Evolutionary conservation across 306 rosid species (phyloP).

Genomic region (Parietaria judaica): DNA sequence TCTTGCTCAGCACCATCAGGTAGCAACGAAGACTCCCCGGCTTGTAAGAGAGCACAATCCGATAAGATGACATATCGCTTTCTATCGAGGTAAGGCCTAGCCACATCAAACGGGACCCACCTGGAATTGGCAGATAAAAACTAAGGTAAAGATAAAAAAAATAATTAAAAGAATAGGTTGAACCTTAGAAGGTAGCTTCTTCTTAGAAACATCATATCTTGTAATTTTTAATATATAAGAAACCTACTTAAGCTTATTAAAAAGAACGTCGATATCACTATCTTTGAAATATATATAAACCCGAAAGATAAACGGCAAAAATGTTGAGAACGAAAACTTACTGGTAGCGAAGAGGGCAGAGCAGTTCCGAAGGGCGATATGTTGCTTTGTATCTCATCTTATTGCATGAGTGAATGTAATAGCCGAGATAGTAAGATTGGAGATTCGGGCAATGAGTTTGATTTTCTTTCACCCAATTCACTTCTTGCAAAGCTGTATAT

Average conservation of each 20-base stretch:
- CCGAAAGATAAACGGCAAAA: background rate
- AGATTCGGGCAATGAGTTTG: constrained; percentile 64
- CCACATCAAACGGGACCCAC: constrained; percentile 72
- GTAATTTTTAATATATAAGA: too few species aligned
- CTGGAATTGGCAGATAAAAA: constrained; percentile 32
- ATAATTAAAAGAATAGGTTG: too few species aligned
- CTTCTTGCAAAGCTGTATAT: constrained; percentile 87
- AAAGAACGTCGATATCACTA: background rate
- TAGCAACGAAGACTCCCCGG: constrained; percentile 33
- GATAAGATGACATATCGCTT: constrained; percentile 64
- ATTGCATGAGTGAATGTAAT: constrained; percentile 80
- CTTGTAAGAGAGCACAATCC: constrained; percentile 47
- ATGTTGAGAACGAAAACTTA: constrained; percentile 41
- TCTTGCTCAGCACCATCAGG: constrained; percentile 33
- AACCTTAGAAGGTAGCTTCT: too few species aligned
- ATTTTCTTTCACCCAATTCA: constrained; percentile 84
- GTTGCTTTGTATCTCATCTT: constrained; percentile 98
- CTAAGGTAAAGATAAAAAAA: too few species aligned
- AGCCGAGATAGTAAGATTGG: constrained; percentile 89
- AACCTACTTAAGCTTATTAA: too few species aligned
- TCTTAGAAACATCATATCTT: too few species aligned
- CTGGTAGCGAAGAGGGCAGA: constrained; percentile 88
- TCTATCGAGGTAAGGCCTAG: constrained; percentile 73
- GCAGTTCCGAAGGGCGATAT: constrained; percentile 78
- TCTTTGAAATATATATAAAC: background rate